phyloP scores from a whole-genome alignment of 2,329 filamentous ascomycete species.

The Colletotrichum zoysiae region DNA sequence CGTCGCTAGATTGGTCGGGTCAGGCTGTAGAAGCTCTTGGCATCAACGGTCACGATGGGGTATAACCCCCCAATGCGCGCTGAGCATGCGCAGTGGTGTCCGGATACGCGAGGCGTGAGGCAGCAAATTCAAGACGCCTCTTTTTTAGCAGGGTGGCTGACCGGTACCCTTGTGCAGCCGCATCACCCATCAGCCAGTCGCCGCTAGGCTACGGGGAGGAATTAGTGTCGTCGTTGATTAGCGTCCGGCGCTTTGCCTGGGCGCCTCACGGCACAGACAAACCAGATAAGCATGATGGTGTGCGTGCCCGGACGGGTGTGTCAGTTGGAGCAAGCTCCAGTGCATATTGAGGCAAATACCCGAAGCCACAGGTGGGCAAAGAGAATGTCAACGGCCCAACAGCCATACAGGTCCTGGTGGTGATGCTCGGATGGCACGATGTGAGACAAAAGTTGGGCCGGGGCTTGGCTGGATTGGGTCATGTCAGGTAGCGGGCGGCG shows the following conservation, averaged over 20 bases:
- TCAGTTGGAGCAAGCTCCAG: constrained; percentile 22
- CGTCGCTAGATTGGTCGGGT: neutral
- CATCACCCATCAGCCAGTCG: neutral
- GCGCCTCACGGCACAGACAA: constrained; percentile 6
- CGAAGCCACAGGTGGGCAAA: constrained; percentile 33
- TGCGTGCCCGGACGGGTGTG: constrained; percentile 1
- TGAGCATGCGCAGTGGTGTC: neutral
- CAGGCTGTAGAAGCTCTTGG: constrained; percentile 29
- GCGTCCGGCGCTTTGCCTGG: neutral
- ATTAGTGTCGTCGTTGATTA: constrained; percentile 8
- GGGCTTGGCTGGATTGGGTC: constrained; percentile 11
- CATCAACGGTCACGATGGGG: constrained; percentile 25
- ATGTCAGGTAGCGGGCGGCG: neutral
- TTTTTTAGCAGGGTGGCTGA: constrained; percentile 26
- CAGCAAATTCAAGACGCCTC: constrained; percentile 26
- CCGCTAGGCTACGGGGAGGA: constrained; percentile 3
- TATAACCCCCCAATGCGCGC: constrained; percentile 9
- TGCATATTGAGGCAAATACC: constrained; percentile 38
- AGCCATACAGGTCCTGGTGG: neutral
- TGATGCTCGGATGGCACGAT: constrained; percentile 25
- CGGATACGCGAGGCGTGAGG: constrained; percentile 1
- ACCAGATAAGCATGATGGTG: constrained; percentile 8
- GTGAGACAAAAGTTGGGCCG: constrained; percentile 8
- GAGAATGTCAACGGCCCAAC: neutral
- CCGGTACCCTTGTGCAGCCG: constrained; percentile 30